Base-by-base conservation (phyloP, 805 yeast genomes). In the Ogataea saltuana region DNA sequence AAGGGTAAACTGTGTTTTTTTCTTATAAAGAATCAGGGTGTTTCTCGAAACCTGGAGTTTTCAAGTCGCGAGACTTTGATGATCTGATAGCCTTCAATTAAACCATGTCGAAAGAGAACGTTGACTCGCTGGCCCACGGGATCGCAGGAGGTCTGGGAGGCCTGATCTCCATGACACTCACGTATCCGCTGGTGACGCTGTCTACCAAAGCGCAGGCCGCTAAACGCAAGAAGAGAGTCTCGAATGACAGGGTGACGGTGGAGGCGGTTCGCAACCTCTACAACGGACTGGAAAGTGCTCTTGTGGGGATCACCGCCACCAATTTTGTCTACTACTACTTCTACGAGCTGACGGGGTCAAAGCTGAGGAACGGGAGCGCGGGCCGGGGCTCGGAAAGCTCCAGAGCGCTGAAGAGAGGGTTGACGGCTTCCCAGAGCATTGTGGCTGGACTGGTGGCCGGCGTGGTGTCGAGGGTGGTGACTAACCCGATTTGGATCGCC, bases 401-500 rank as follows among this genome's bases (percentile, higher is more conserved):
- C 33, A 18, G 25, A 4, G 8, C 46, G 11, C 25, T 47, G 19
- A 38, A 39, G 34, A 52, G 42, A 36, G 80, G 79, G 2, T 61
- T 81, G 53, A 67, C 79, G 20, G 80, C 95, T 1, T 41, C 72
- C 4, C 89, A 88, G 64, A 77, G 88, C 41, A 83, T 88, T 55
- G 46, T 74, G 5, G 82, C 89, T 2, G 95, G 97, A 20, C 83
- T 93, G 1, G 72, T 87, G 57, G 95, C 97, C 2, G 97, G 97
- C 0, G 76, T 89, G 8, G 77, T 88, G 28, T 88, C 97, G 3
- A 85, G 89, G 38, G 69, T 85, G 16, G 74, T 82, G 9, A 82
- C 96, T 10, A 89, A 89, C 63, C 97, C 97, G 18, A 80, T 88
- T 53, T 89, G 97, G 97, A 95, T 89, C 33, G 93, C 95, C 33